phyloP scores from a whole-genome alignment of 345 rosid genomes.

The Triadica sebifera region DNA sequence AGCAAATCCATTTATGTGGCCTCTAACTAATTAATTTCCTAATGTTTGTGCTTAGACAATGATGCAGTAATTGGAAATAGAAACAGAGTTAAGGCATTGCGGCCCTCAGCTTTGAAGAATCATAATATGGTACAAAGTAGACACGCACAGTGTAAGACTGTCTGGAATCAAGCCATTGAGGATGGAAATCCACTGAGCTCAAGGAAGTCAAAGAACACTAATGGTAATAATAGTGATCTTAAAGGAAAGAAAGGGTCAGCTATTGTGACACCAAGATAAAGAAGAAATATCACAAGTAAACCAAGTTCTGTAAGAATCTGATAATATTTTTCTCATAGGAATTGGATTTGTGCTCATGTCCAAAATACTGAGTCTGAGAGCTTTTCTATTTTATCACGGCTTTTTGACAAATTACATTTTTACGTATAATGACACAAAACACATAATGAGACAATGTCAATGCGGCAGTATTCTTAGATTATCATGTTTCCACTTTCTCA shows the following conservation, averaged over 20 bases:
- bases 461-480: background rate
- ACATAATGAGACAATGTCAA: background rate
- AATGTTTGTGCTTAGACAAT: conserved; percentile 35
- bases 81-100: conserved; percentile 30
- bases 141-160: conserved; percentile 29
- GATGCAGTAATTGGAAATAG: conserved; percentile 51
- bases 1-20: too few relatives aligned
- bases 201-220: conserved; percentile 22
- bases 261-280: conserved; percentile 17
- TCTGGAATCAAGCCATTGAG: conserved; percentile 7
- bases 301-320: conserved; percentile 19
- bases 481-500: background rate
- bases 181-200: conserved; percentile 16
- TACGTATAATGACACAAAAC: background rate
- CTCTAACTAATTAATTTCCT: too few relatives aligned
- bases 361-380: background rate
- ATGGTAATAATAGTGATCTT: conserved; percentile 18
- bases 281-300: conserved; percentile 24
- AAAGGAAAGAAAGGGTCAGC: conserved; percentile 27
- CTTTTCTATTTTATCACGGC: background rate
- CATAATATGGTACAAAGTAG: conserved; percentile 28
- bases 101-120: conserved; percentile 30
- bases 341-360: too few relatives aligned
- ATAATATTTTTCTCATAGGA: background rate
- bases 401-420: too few relatives aligned